Conservation (phyloP, 257 asterid genomes). For the Hygrophila difformis region DNA sequence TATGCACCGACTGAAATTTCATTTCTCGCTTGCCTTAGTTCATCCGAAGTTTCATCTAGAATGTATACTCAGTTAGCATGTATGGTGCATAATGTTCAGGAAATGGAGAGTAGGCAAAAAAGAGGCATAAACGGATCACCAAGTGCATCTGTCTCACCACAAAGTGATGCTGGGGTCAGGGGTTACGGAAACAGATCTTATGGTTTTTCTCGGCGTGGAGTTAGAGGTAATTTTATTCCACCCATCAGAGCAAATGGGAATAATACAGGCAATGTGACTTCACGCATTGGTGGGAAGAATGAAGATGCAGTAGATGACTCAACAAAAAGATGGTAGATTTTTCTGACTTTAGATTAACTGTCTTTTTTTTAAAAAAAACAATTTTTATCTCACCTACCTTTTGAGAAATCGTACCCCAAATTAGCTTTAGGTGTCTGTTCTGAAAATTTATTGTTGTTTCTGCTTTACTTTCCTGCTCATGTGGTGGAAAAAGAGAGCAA, state of each 20-base stretch:
- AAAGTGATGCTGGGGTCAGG: constrained; percentile 53
- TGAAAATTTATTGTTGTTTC: neutral
- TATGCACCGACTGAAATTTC: too few relatives aligned
- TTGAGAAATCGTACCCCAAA: neutral
- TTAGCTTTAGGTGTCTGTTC: too few relatives aligned
- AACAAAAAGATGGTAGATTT: constrained; percentile 64
- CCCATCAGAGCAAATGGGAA: constrained; percentile 80
- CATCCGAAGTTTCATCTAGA: constrained; percentile 5
- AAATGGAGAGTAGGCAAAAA: constrained; percentile 84
- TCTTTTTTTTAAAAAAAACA: too few relatives aligned
- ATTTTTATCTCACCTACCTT: constrained; percentile 4
- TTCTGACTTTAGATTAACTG: constrained; percentile 2
- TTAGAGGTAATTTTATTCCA: constrained; percentile 88
- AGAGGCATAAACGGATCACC: constrained; percentile 74
- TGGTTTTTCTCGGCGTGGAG: constrained; percentile 76
- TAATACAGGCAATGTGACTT: constrained; percentile 51
- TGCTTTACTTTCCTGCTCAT: too few relatives aligned
- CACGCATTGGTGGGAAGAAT: constrained; percentile 63
- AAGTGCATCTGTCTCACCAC: constrained; percentile 70
- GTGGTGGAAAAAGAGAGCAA: too few relatives aligned
- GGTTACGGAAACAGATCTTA: constrained; percentile 67
- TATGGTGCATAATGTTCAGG: constrained; percentile 40
- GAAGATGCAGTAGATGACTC: constrained; percentile 88
- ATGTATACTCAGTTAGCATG: constrained; percentile 7
- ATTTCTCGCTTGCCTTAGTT: neutral